phyloP scores from a whole-genome alignment of 129 eudicot species.

The Kitagawia praeruptora region DNA sequence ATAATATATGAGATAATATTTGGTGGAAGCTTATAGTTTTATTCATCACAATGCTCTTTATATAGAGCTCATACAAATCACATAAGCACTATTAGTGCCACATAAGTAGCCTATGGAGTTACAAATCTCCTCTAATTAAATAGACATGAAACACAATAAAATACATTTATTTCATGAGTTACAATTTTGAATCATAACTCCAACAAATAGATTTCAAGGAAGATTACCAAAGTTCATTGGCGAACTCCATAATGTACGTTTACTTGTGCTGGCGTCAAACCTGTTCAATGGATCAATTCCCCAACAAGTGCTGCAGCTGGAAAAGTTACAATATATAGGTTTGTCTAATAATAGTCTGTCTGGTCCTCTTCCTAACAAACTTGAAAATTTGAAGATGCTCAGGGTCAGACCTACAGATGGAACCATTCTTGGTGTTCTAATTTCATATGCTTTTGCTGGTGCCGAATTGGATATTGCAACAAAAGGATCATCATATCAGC shows the following conservation, averaged over 20 bases:
- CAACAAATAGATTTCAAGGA: constrained; percentile 16
- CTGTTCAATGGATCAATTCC: constrained; percentile 6
- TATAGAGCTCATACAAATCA: too few relatives aligned
- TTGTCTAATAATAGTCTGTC: constrained; percentile 3
- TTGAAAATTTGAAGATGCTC: neutral
- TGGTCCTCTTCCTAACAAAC: neutral
- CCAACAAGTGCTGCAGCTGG: neutral
- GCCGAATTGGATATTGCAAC: neutral
- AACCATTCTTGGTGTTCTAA: neutral
- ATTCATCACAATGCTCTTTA: too few relatives aligned
- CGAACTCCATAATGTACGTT: neutral
- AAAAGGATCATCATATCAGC: constrained; percentile 7
- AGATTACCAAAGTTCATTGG: constrained; percentile 10
- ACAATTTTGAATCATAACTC: too few relatives aligned
- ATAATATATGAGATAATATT: too few relatives aligned
- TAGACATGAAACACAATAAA: too few relatives aligned
- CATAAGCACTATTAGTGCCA: too few relatives aligned
- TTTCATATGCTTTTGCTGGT: neutral
- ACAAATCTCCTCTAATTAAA: too few relatives aligned
- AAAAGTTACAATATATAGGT: constrained; percentile 1
- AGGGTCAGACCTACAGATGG: neutral
- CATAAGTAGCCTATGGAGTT: too few relatives aligned
- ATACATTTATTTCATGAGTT: too few relatives aligned
- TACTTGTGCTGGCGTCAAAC: constrained; percentile 5
- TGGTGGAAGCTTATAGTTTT: too few relatives aligned